Evolutionary conservation across 352 stramenopile genomes (phyloP).

Genomic region (Globisporangium solare): DNA sequence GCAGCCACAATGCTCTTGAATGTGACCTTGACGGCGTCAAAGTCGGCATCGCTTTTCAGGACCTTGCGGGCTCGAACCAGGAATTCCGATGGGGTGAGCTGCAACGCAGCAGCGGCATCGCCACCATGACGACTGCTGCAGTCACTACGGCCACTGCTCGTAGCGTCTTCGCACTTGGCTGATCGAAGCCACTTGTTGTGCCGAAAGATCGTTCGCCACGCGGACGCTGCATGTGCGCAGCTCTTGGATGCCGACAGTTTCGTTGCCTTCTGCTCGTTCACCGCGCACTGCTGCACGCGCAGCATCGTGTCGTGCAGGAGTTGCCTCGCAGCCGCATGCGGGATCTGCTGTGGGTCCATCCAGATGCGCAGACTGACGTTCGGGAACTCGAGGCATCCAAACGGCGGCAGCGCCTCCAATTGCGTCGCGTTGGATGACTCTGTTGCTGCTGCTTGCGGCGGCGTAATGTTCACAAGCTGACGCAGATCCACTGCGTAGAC

Average conservation of each 20-base stretch:
- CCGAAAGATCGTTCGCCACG: constrained; percentile 17
- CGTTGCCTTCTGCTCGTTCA: constrained; percentile 1
- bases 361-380: constrained; percentile 30
- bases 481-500: constrained; percentile 23
- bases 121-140: too few relatives aligned
- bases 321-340: constrained; percentile 1
- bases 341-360: constrained; percentile 21
- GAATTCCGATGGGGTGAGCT: constrained; percentile 8
- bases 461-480: constrained; percentile 1
- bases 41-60: constrained; percentile 16
- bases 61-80: constrained; percentile 7
- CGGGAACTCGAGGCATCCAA: constrained; percentile 24
- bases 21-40: constrained; percentile 19
- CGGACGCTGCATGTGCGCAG: background rate
- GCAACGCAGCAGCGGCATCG: background rate
- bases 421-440: background rate
- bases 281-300: constrained; percentile 9
- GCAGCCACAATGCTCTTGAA: constrained; percentile 11
- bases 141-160: too few relatives aligned
- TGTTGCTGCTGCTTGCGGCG: background rate
- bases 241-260: background rate
- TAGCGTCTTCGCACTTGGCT: too few relatives aligned
- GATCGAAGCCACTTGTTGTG: constrained; percentile 15
- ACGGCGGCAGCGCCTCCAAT: constrained; percentile 18
- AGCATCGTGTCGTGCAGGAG: constrained; percentile 15